Percentiles rank a stretch among this genome's conserved stretches.
phyloP scores from a whole-genome alignment of 768 basidiomycete species.

The Termitomyces sp. region DNA sequence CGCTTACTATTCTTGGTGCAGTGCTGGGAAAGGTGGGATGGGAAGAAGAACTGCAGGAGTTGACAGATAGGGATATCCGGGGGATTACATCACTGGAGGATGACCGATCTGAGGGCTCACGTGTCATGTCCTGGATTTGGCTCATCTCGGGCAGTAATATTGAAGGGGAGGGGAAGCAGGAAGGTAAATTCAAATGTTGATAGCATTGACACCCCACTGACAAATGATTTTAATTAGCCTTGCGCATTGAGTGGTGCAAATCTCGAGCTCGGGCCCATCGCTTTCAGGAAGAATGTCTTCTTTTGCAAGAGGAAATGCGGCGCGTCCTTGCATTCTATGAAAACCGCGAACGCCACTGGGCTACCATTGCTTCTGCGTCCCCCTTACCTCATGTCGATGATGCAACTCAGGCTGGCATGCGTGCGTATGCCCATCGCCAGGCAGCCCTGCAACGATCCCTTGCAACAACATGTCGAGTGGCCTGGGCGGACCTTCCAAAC shows the following conservation, averaged over 20 bases:
- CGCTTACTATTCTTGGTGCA: neutral
- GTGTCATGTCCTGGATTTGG: neutral
- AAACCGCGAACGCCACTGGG: neutral
- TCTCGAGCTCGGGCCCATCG: neutral
- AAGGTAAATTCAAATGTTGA: neutral
- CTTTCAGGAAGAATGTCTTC: neutral
- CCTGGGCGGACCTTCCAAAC: neutral
- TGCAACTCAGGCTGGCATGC: neutral
- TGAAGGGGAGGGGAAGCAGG: constrained; percentile 1
- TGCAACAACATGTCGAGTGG: neutral
- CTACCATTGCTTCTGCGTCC: neutral
- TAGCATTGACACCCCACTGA: too few relatives aligned
- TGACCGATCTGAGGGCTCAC: neutral
- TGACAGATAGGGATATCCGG: neutral
- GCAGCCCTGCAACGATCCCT: neutral
- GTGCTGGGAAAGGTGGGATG: neutral
- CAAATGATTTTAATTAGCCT: too few relatives aligned
- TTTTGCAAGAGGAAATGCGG: neutral
- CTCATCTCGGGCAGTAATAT: neutral
- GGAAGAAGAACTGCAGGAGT: neutral
- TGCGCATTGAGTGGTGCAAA: constrained; percentile 1
- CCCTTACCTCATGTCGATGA: neutral
- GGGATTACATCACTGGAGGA: neutral
- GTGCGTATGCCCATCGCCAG: neutral
- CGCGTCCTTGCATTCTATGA: neutral